Conservation (phyloP, 495 filamentous ascomycete genomes). For the Schizothecium vesticola region DNA sequence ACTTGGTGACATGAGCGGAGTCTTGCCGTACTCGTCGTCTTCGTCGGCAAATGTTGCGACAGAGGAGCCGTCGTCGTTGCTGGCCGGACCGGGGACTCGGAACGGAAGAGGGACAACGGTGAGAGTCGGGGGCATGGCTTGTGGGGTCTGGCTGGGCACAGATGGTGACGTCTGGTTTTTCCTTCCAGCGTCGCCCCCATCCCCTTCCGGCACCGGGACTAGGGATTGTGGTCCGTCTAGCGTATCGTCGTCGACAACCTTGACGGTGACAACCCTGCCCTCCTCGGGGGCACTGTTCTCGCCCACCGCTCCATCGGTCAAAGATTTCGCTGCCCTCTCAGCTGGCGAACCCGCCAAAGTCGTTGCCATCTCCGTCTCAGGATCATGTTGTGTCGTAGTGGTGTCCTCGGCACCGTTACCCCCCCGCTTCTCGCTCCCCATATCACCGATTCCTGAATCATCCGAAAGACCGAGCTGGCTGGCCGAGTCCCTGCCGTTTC, state of each 20-base stretch:
- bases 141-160: not conserved
- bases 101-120: constrained; percentile 56
- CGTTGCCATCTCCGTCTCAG: constrained; percentile 27
- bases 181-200: not conserved
- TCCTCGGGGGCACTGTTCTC: constrained; percentile 14
- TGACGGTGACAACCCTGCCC: constrained; percentile 33
- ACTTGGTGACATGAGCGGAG: constrained; percentile 9
- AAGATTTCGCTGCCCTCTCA: constrained; percentile 9
- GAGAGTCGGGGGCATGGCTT: constrained; percentile 25
- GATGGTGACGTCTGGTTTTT: constrained; percentile 15
- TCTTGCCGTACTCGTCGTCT: constrained; percentile 29
- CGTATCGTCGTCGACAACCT: constrained; percentile 35
- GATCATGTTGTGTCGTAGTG: constrained; percentile 13
- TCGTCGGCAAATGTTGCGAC: constrained; percentile 58
- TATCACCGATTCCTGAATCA: constrained; percentile 51
- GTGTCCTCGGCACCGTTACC: constrained; percentile 29
- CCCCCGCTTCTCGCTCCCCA: constrained; percentile 48
- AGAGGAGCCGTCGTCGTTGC: constrained; percentile 53
- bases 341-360: constrained; percentile 26
- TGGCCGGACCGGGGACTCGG: constrained; percentile 41
- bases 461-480: constrained; percentile 22
- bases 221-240: not conserved
- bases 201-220: not conserved
- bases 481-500: not conserved
- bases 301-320: constrained; percentile 28